A percentile compares a stretch with the other conserved stretches of the same genome.
These are phyloP conservation scores for Pseudocercospora fuligena DNA, from an alignment of 2,329 filamentous ascomycete species.

Conservation along the genomic window DNA sequence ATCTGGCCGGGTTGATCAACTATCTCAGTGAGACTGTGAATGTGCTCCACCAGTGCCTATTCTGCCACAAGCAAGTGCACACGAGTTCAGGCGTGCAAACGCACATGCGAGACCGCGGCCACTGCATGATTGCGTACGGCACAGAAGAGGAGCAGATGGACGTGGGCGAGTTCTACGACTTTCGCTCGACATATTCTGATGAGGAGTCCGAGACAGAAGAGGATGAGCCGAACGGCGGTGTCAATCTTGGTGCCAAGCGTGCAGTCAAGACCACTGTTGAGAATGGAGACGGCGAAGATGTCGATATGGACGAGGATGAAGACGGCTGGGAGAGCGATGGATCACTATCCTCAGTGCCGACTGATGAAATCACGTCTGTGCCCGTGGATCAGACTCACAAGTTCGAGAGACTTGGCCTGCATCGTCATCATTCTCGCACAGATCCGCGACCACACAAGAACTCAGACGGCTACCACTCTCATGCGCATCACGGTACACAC, in stretches of 20 bases:
- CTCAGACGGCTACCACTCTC: constrained; percentile 79
- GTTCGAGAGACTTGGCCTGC: constrained; percentile 72
- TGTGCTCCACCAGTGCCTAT: constrained; percentile 81
- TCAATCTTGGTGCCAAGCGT: constrained; percentile 71
- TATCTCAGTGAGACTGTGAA: constrained; percentile 81
- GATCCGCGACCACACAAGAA: constrained; percentile 75
- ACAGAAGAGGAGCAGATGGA: constrained; percentile 89
- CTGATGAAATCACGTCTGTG: constrained; percentile 79
- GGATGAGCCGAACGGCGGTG: constrained; percentile 58
- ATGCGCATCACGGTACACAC: constrained; percentile 72
- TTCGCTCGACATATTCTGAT: constrained; percentile 93
- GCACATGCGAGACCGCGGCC: constrained; percentile 95
- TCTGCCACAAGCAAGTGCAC: constrained; percentile 81
- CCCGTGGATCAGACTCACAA: constrained; percentile 75
- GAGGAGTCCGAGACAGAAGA: constrained; percentile 65
- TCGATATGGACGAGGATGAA: constrained; percentile 60
- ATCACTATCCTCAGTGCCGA: constrained; percentile 79
- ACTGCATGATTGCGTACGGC: constrained; percentile 94
- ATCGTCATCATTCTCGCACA: constrained; percentile 73
- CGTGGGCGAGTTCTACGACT: constrained; percentile 96
- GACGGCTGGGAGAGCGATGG: constrained; percentile 97
- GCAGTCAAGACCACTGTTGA: constrained; percentile 49
- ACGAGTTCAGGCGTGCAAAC: constrained; percentile 83
- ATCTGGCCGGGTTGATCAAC: constrained; percentile 79
- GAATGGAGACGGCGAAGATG: constrained; percentile 59